Percentiles rank a stretch among this genome's conserved stretches.
Conservation (phyloP, 306 rosid genomes). For the Acmispon strigosus region DNA sequence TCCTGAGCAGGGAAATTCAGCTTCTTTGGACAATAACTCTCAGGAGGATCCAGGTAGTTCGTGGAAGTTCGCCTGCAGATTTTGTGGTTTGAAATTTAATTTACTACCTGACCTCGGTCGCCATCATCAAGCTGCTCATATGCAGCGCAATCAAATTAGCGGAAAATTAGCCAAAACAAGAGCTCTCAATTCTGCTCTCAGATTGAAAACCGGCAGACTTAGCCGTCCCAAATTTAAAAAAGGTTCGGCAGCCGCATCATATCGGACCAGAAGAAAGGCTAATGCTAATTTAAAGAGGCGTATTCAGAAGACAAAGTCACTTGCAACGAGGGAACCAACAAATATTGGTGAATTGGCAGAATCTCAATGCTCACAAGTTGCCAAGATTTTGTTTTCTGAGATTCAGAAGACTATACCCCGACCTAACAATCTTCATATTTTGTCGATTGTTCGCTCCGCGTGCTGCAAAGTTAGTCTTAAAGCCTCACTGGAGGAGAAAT, state of each 20-base stretch:
- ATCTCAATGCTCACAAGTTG: conserved; percentile 55
- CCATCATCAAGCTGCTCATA: conserved; percentile 92
- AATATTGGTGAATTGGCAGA: conserved; percentile 44
- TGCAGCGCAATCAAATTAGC: conserved; percentile 48
- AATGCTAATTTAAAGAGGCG: conserved; percentile 49
- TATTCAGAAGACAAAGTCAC: conserved; percentile 50
- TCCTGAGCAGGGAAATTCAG: conserved; percentile 42
- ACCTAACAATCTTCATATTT: conserved; percentile 56
- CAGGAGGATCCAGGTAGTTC: conserved; percentile 41
- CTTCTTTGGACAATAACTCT: conserved; percentile 39
- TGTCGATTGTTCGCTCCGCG: conserved; percentile 53
- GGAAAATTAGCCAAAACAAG: conserved; percentile 55
- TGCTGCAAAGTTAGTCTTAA: conserved; percentile 64
- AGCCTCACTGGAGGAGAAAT: conserved; percentile 52
- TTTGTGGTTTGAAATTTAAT: conserved; percentile 81
- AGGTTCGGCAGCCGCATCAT: conserved; percentile 45
- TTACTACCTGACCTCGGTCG: conserved; percentile 86
- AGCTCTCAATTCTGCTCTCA: conserved; percentile 50
- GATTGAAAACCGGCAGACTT: conserved; percentile 75
- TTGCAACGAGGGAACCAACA: conserved; percentile 27
- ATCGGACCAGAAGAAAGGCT: conserved; percentile 54
- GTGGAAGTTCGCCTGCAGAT: conserved; percentile 60
- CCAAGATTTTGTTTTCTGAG: conserved; percentile 63
- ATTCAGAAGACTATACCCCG: conserved; percentile 55
- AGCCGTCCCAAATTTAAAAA: conserved; percentile 65